Conservation (phyloP, 2,329 filamentous ascomycete species). For the Botrytis deweyae region DNA sequence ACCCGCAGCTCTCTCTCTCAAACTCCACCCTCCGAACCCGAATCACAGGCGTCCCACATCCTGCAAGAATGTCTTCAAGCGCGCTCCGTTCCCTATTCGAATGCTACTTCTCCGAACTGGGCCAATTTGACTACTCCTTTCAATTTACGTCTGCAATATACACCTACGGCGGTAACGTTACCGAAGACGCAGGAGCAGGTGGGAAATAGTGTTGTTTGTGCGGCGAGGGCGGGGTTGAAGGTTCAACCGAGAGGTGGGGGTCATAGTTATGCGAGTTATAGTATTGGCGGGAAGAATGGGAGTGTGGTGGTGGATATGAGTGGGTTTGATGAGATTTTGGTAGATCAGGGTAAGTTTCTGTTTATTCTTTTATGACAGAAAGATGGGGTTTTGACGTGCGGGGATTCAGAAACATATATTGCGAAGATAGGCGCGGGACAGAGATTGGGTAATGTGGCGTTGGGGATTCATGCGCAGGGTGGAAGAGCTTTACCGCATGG, state of each 20-base stretch:
- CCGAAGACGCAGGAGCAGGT: slow-evolving; percentile 41
- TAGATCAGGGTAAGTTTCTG: slow-evolving; percentile 42
- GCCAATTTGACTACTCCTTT: slow-evolving; percentile 25
- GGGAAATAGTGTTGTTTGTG: slow-evolving; percentile 48
- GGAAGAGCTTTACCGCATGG: slow-evolving; percentile 38
- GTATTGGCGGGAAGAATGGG: slow-evolving; percentile 49
- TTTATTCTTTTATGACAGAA: too few species aligned
- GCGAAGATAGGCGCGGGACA: slow-evolving; percentile 43
- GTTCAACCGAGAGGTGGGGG: slow-evolving; percentile 54
- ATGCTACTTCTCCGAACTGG: slow-evolving; percentile 18
- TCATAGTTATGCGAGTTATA: slow-evolving; percentile 52
- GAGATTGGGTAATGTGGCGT: slow-evolving; percentile 46
- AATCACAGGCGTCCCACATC: neutral
- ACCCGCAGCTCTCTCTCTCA: neutral
- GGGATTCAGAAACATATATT: slow-evolving; percentile 21
- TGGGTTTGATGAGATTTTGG: slow-evolving; percentile 51
- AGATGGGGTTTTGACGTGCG: neutral
- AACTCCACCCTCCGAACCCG: neutral
- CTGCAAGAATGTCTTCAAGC: slow-evolving; percentile 9
- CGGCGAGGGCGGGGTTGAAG: slow-evolving; percentile 44
- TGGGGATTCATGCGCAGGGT: slow-evolving; percentile 40
- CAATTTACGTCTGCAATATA: slow-evolving; percentile 30
- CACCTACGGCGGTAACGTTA: slow-evolving; percentile 28
- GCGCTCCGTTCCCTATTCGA: slow-evolving; percentile 16
- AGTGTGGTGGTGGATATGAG: slow-evolving; percentile 54